phyloP scores from a whole-genome alignment of 306 rosid genomes.

The Vicia faba region DNA sequence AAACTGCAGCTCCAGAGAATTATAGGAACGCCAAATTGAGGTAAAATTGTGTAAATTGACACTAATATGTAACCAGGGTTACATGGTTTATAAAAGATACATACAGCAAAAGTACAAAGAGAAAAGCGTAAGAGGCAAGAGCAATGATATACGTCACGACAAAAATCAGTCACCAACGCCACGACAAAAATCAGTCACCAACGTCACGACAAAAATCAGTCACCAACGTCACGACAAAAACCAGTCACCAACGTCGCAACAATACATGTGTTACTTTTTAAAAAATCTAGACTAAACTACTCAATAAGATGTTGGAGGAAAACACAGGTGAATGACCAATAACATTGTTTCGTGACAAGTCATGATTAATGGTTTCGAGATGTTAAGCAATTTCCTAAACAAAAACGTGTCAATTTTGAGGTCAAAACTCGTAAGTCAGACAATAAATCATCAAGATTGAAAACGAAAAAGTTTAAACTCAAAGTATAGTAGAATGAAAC shows the following conservation, averaged over 20 bases:
- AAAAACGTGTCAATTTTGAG: background rate
- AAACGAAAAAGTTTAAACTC: background rate
- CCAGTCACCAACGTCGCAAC: background rate
- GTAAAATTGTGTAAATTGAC: background rate
- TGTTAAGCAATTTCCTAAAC: background rate
- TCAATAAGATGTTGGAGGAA: background rate
- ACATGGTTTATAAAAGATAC: background rate
- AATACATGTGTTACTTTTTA: background rate
- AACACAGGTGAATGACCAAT: background rate
- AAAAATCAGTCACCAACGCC: too few relatives aligned
- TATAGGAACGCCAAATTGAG: slow-evolving; percentile 9
- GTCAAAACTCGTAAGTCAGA: slow-evolving; percentile 16
- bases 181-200: too few relatives aligned
- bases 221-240: background rate
- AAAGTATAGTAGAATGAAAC: background rate
- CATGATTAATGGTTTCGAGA: background rate
- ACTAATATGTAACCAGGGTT: background rate
- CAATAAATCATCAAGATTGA: background rate
- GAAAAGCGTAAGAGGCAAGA: background rate
- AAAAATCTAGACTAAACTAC: background rate
- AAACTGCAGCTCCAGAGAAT: background rate
- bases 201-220: background rate
- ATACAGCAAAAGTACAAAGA: slow-evolving; percentile 1
- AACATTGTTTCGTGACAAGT: background rate
- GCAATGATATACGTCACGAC: background rate